Evolutionary conservation across 2,329 filamentous ascomycete species (phyloP).

Genomic region (Aspergillus persii): DNA sequence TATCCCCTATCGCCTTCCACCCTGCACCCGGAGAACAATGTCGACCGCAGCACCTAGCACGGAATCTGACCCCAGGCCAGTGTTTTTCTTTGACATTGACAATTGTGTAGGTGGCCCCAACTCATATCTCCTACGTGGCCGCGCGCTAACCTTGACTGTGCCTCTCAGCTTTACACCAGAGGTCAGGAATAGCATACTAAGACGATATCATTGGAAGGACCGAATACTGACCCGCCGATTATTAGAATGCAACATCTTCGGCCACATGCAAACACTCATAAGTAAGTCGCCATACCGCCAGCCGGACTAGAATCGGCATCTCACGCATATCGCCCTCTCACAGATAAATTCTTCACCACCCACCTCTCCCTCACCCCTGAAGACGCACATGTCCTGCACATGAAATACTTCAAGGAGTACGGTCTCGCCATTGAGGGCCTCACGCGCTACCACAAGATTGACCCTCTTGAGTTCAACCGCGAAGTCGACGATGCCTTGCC

Average conservation of each 20-base stretch:
- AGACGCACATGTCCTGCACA: conserved; percentile 82
- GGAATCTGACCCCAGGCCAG: conserved; percentile 44
- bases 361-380: conserved; percentile 72
- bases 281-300: conserved; percentile 38
- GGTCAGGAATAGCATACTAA: conserved; percentile 51
- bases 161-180: conserved; percentile 70
- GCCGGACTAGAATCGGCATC: conserved; percentile 29
- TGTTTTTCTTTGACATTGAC: conserved; percentile 90
- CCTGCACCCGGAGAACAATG: conserved; percentile 20
- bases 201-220: background rate
- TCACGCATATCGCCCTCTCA: background rate
- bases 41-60: conserved; percentile 16
- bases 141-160: conserved; percentile 11
- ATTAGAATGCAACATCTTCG: conserved; percentile 75
- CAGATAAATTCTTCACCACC: conserved; percentile 59
- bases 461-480: conserved; percentile 88
- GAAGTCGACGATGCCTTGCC: conserved; percentile 95
- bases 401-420: conserved; percentile 92
- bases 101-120: conserved; percentile 66
- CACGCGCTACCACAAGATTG: conserved; percentile 89
- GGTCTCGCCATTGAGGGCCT: conserved; percentile 96
- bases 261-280: conserved; percentile 85
- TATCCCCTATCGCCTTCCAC: background rate
- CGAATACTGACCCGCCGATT: conserved; percentile 14
- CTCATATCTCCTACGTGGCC: background rate